Conservation (phyloP, 2,329 filamentous ascomycete genomes). For the Remersonia thermophila region DNA sequence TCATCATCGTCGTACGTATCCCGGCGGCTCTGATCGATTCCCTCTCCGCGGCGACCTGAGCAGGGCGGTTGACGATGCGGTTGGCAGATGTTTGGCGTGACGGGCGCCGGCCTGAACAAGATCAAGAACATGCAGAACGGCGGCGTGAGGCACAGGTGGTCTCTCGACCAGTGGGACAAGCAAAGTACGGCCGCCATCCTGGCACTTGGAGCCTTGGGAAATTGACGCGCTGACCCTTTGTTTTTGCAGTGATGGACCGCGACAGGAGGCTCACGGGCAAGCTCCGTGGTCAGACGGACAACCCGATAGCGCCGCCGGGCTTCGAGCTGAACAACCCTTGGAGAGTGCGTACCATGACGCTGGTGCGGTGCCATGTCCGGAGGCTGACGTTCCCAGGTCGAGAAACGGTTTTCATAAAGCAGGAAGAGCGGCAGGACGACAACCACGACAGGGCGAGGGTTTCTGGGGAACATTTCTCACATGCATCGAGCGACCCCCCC, state of each 20-base stretch:
- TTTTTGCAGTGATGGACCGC: slow-evolving; percentile 48
- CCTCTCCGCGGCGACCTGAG: neutral
- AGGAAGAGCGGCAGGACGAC: slow-evolving; percentile 2
- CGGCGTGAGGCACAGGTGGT: slow-evolving; percentile 47
- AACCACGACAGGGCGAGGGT: too few relatives aligned
- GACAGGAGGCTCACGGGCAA: slow-evolving; percentile 49
- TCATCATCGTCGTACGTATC: slow-evolving; percentile 49
- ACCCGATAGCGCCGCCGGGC: slow-evolving; percentile 41
- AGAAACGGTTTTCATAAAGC: slow-evolving; percentile 37
- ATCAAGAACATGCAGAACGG: slow-evolving; percentile 47
- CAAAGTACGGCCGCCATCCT: slow-evolving; percentile 40
- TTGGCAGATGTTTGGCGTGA: slow-evolving; percentile 49
- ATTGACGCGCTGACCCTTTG: slow-evolving; percentile 13
- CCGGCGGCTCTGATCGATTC: neutral
- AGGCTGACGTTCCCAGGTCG: slow-evolving; percentile 23
- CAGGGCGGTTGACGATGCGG: neutral
- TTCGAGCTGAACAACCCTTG: slow-evolving; percentile 53
- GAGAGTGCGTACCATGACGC: slow-evolving; percentile 36
- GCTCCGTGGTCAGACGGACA: slow-evolving; percentile 46
- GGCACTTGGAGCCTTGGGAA: too few relatives aligned
- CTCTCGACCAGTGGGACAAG: slow-evolving; percentile 51
- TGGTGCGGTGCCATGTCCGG: neutral
- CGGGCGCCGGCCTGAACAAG: slow-evolving; percentile 45
- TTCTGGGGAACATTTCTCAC: too few relatives aligned
- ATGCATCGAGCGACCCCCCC: too few relatives aligned